Percentiles rank a stretch among this genome's conserved stretches.
Conservation (phyloP, 257 asterid genomes). For the Galeopsis tetrahit region DNA sequence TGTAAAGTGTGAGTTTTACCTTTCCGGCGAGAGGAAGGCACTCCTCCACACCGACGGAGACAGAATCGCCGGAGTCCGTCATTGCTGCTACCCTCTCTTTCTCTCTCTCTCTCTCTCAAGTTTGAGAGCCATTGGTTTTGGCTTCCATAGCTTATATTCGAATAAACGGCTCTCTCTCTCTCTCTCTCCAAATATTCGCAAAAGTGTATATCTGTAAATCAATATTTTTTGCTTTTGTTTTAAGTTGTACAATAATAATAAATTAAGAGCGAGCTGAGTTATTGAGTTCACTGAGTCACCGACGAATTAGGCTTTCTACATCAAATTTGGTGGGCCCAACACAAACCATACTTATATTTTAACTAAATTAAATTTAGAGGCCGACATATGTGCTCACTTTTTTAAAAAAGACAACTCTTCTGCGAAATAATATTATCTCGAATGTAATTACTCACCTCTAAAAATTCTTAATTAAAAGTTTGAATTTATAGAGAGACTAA, state of each 20-base stretch:
- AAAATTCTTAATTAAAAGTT: too few species aligned
- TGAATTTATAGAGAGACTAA: too few species aligned
- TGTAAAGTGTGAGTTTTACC: conserved; percentile 47
- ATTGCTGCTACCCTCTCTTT: conserved; percentile 37
- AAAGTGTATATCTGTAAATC: conserved; percentile 26
- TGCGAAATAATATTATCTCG: too few species aligned
- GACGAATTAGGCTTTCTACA: conserved; percentile 35
- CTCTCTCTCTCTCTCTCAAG: conserved; percentile 32
- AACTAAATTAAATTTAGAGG: conserved; percentile 26
- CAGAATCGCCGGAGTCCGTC: conserved; percentile 76
- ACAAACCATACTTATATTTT: conserved; percentile 10
- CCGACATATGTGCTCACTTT: conserved; percentile 32
- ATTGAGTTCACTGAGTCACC: conserved; percentile 40
- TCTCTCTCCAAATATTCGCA: conserved; percentile 25
- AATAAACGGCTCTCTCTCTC: conserved; percentile 37
- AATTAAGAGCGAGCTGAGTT: conserved; percentile 28
- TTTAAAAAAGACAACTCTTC: too few species aligned
- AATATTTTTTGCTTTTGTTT: conserved; percentile 11
- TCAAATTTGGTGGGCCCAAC: conserved; percentile 26
- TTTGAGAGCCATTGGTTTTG: conserved; percentile 47
- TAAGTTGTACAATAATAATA: not conserved
- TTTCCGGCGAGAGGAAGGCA: conserved; percentile 60
- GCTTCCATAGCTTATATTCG: conserved; percentile 50
- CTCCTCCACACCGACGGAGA: conserved; percentile 71
- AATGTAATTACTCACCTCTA: too few species aligned